Base-by-base conservation (phyloP, 202 grass and related monocot species). In the Dendrocalamus latiflorus region DNA sequence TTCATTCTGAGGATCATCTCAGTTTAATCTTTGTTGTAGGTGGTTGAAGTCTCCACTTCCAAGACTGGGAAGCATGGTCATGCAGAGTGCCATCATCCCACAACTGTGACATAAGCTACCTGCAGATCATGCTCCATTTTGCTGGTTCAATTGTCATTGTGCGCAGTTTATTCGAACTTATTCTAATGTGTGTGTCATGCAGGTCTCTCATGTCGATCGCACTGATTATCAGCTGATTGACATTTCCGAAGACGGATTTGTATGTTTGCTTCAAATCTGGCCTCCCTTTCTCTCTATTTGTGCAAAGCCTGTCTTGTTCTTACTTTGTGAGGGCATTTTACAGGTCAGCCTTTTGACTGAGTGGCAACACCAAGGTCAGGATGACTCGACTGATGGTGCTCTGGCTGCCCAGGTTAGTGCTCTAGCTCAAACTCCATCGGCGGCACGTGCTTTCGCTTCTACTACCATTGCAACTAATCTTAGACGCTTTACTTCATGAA, bases 41-140 rank as follows among this genome's bases (percentile, higher is more conserved):
- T 94, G 80, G 92, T 91, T 65, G 92, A 94, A 75, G 92, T 94
- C 39, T 94, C 92, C 42, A 94, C 87, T 51, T 90, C 89, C 57
- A 94, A 94, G 85, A 92, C 89, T 67, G 89, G 92, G 44, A 94
- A 94, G 87, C 92, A 94, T 83, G 92, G 92, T 6, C 92, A 94
- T 22, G 89, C 89, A 20, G 88, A 94, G 61, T 94, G 89, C 60
- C 92, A 94, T 94, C 92, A 8, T 92, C 92, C 28, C 92, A 94
- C 58, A 94, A 94, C 80, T 94, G 89, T 78, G 92, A 94, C 15
- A 89, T 91, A 79, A 84, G 39, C 69, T 44, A 48, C 20, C 42
- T 62, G 3, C 69, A 48, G 17, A 48, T 38, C 48, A 57, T 6
- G 16, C 17, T 47, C 21, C 24, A 17, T 6, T 37, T 80, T 77